Base-by-base conservation (phyloP, 208 protist genomes). In the Leishmania gerbilli region DNA sequence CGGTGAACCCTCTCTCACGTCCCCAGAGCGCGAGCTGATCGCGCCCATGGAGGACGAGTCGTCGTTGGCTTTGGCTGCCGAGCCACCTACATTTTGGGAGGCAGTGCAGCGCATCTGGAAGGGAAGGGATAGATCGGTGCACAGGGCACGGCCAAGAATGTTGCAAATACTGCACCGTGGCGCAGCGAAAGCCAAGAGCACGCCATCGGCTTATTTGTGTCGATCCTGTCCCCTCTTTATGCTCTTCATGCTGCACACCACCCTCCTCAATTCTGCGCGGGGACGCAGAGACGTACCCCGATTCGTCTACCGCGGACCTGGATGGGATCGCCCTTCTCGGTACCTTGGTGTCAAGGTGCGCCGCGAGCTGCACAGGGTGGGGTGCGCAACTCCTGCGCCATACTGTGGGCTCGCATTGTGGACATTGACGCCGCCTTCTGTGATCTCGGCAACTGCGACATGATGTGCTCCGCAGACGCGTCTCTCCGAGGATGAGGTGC, bases 1-100 rank as follows among this genome's bases (percentile, higher is more conserved):
- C 15, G 74, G 79, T 49, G 8, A 87, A 83, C 56, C 74, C 79
- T 3, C 49, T 83, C n/a, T 64, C 27, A 79, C 79, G 2, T 80
- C 79, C 24, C 71, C 79, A 7, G 58, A 71, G 34, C n/a, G 55
- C n/a, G 72, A 83, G 64, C 27, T 9, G 21, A 56, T 83, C 24
- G 37, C 47, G 15, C n/a, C 3, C 40, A 74, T 79, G 74, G 37
- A 21, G 13, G 83, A 84, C 56, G 69, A 42, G 42, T 40, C 65
- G 19, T 45, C 79, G 19, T 37, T 79, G 8, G 21, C 13, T 47
- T 17, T 71, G 34, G 79, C 74, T n/a, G 15, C 24, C 5, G 27
- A 71, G 19, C 37, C 51, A 0, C 47, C 56, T 40, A 62, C 31
- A 3, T 80, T 84, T 62, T 60, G 83, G 83, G 24, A 58, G 11